Evolutionary conservation across 2,329 filamentous ascomycete genomes (phyloP), one percentile per base, ranked within the genome.

Genomic region (Penicillium sp.): DNA sequence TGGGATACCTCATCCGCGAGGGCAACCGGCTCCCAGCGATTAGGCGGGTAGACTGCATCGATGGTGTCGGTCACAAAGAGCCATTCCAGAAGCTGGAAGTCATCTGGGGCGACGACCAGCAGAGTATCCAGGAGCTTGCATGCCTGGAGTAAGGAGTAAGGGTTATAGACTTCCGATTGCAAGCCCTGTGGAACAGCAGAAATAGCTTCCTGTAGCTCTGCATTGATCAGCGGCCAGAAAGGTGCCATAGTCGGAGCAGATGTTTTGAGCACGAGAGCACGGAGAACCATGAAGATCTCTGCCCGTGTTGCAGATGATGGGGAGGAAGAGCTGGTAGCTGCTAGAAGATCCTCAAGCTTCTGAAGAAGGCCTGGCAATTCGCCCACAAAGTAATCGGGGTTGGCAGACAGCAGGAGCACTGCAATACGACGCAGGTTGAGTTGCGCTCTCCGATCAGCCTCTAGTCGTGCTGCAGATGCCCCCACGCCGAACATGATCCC

Each of bases 401-500:
- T 84, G 5, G 87, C 85, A 0, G 92, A 89, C 6, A 97, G 81
- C 15, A 97, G 78, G 11, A 99, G 79, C 1, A 92, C 82, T 4
- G 92, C 86, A 45, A 95, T 85, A 45, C 94, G 85, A 12, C 92
- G 88, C 18, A 99, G 82, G 61, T 92, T 96, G 27, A 96, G 82
- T 73, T 97, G 93, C 1, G 92, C 92, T 74, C 89, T 94, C 55
- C 92, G 88, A 73, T 99, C 94, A 6, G 95, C 92, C 75, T 99
- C 94, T n/a, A 95, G 83, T 55, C 94, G 84, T 33, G 94, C 94
- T 42, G 92, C 95, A 22, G 90, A 92, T 6, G 94, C 94, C 11
- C 95, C 95, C 0, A 99, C 94, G n/a, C 94, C 94, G 68, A 99
- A 99, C 70, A 99, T 93, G 64, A 99, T 95, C 8, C 94, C 94